Base-by-base conservation (phyloP, 2,329 filamentous ascomycete genomes). In the Exophiala spinifera region DNA sequence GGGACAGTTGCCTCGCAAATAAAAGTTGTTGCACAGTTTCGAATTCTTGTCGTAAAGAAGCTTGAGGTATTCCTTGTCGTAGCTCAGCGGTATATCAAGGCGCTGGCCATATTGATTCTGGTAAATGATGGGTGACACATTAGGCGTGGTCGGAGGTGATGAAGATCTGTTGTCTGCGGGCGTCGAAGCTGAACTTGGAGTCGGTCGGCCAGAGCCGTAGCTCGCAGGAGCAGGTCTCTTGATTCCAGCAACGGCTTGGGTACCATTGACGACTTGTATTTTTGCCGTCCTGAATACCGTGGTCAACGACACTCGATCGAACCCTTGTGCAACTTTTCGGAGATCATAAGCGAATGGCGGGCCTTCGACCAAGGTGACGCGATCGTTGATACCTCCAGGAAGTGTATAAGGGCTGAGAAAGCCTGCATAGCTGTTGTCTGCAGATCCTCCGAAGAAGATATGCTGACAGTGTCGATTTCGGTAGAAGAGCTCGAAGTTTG, bases 21-120 rank as follows among this genome's bases (percentile, higher is more conserved):
- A 84, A 64, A 81, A 76, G 55, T 81, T 77, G 64, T 84, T 85
- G 72, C 82, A 85, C 56, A 84, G 68, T 64, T 84, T 84, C 56
- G 83, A 66, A 65, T 79, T 80, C 69, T 83, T 83, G 60, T 79
- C 77, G 51, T 59, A 61, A 25, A 61, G 46, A 21, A 46, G 42
- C 37, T 58, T 51, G 40, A 84, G 71, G 56, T 82, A 80, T 10
- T 79, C 73, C 55, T 79, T 70, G 50, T 72, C 71, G 70, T 67
- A 74, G 62, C 63, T 73, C 61, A 67, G 73, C 3, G 59, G 59
- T 62, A 68, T 68, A 63, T 85, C 82, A 50, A 85, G 74, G 51
- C 82, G 80, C 63, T 84, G 80, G 33, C 80, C 80, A 57, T 73
- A 71, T 56, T 78, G 78, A 49, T 62, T 57, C 48, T 58, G 49